Conservation (phyloP, 2,329 filamentous ascomycete species). For the Teratosphaeria gauchensis region DNA sequence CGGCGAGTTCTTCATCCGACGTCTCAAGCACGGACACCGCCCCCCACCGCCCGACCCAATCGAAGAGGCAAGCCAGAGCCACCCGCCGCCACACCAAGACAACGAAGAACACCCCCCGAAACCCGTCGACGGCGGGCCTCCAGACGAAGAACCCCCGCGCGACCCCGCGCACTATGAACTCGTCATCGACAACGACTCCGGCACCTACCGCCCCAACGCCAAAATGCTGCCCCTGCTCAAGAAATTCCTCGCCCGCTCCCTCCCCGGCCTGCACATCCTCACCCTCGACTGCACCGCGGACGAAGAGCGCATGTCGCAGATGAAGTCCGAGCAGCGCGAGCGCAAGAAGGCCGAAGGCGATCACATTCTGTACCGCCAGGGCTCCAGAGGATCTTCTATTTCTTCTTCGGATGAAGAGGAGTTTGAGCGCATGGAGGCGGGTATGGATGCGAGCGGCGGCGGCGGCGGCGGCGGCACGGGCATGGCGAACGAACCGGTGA, state of each 20-base stretch:
- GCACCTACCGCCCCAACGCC: conserved; percentile 83
- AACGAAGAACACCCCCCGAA: conserved; percentile 44
- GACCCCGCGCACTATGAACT: conserved; percentile 64
- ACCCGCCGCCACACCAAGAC: conserved; percentile 30
- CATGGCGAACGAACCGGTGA: background rate
- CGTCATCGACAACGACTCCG: conserved; percentile 89
- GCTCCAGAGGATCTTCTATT: conserved; percentile 38
- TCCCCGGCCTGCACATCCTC: conserved; percentile 66
- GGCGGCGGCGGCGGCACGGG: too few relatives aligned
- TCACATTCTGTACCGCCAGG: conserved; percentile 46
- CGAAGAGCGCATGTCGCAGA: conserved; percentile 58
- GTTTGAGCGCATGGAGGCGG: conserved; percentile 34
- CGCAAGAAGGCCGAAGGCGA: conserved; percentile 57
- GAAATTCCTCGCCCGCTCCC: conserved; percentile 58
- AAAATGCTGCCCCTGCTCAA: conserved; percentile 62
- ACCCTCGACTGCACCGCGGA: conserved; percentile 64
- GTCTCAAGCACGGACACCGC: conserved; percentile 45
- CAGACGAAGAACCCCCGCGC: conserved; percentile 34
- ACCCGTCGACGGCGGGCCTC: conserved; percentile 38
- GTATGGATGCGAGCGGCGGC: background rate
- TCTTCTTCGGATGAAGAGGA: conserved; percentile 50
- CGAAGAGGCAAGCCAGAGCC: conserved; percentile 31
- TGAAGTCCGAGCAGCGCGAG: conserved; percentile 68
- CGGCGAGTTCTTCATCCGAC: conserved; percentile 84
- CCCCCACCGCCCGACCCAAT: conserved; percentile 35